Evolutionary conservation across 306 rosid species (phyloP), one percentile per base, ranked within the genome.

Genomic region (Arachis stenosperma): DNA sequence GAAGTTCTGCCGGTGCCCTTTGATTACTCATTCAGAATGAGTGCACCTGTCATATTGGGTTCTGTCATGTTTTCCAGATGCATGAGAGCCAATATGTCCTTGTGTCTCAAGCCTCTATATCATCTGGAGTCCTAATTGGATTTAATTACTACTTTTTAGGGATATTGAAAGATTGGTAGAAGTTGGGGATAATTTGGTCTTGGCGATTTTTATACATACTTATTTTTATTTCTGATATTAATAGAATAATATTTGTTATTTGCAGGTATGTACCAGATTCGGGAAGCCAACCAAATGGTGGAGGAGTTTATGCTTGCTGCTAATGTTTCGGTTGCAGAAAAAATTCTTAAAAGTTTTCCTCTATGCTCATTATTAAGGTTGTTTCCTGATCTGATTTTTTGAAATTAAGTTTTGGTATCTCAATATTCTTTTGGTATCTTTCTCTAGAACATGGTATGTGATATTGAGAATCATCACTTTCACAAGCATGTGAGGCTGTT

Each of bases 261-360:
- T 73, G 59, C 85, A 94, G 98, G 99, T 60, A 94, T 94, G 93
- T 94, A 94, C 82, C 98, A 94, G 84, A 94, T 94, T 74, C 86
- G 96, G 72, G 99, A 94, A 86, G 96, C 99, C 75, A 94, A 94
- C 77, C 98, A 94, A 87, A 91, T 94, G 99, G 98, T 94, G 65
- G 99, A 94, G 90, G 99, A 94, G 89, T 94, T 94, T 82, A 94
- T 94, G 99, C 99, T 94, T 85, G 93, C 99, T 46, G 99, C 99
- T 70, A 91, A 94, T 77, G 89, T 94, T 80, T 88, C 99, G 3
- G 98, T 94, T 59, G 96, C 99, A 7, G 85, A 87, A 77, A 90
- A 91, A 77, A 91, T 94, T 74, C 98, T 94, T 44, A 75, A 88
- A 67, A 88, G 82, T 74, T 94, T 89, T 63, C 85, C 99, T 12